Base-by-base conservation (phyloP, 176 grass and related monocot genomes). In the Aegilops longissima region DNA sequence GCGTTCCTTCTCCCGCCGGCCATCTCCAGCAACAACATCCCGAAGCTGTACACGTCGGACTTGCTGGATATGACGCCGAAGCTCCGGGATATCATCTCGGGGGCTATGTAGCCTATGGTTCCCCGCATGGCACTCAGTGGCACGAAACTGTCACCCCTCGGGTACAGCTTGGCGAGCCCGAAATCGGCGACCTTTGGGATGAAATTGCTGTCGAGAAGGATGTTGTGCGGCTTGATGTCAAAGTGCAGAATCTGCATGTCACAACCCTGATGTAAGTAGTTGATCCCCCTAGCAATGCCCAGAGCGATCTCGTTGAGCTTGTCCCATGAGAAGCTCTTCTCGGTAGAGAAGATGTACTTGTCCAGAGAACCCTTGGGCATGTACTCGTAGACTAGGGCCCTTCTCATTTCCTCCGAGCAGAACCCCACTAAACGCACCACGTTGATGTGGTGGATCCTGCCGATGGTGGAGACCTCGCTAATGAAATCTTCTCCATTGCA, bases 31-130 rank as follows among this genome's bases (percentile, higher is more conserved):
- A 90, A 65, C 56, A 94, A 51, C 21, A 91, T 66, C 39, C 92
- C 92, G 17, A 91, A 94, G 78, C 92, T 94, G 23, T 91, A 94
- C 23, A 94, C 86, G 9, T 94, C 86, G n/a, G 92, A 89, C 73
- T 94, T 93, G 64, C 61, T 64, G 4, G 67, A 70, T 70, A 70
- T 21, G 6, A 38, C 67, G 1, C 67, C 67, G 3, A 70, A 70
- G 34, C 67, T 70, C 67, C 67, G 67, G 8, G 67, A 70, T 70
- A 70, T 70, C 31, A 70, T 70, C 66, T 70, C 66, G 4, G 61
- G 61, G 25, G 61, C 61, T 64, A 65, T 65, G 62, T 65, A 65
- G 24, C 62, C 62, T 0, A 70, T 1, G 4, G 67, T 70, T 21
- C 67, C 67, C 17, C 33, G 7, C 31, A 70, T 36, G 18, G 67